Percentiles rank a stretch among this genome's conserved stretches.
Evolutionary conservation across 2,329 filamentous ascomycete species (phyloP).

Genomic region (Xylariales sp.): DNA sequence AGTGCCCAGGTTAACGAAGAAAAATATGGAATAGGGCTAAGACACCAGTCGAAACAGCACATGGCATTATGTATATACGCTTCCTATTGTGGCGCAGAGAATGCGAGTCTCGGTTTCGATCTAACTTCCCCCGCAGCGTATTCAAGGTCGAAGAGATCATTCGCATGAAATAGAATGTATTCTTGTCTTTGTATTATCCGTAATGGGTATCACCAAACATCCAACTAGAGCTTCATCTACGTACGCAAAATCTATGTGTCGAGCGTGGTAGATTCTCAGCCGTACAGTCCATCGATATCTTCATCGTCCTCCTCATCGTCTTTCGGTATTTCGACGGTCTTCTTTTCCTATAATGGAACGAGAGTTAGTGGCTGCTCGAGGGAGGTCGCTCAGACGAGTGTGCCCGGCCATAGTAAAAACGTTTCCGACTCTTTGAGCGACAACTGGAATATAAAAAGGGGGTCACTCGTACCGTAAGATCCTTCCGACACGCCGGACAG

Average conservation of each 20-base stretch:
- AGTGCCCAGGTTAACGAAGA: slow-evolving; percentile 34
- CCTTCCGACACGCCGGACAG: slow-evolving; percentile 72
- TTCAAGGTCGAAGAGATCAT: not conserved
- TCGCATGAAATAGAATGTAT: not conserved
- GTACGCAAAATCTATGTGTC: slow-evolving; percentile 3
- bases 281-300: slow-evolving; percentile 63
- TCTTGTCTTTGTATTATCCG: slow-evolving; percentile 9
- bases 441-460: not conserved
- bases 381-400: not conserved
- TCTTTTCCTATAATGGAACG: slow-evolving; percentile 62
- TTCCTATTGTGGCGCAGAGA: not conserved
- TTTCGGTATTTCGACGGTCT: slow-evolving; percentile 54
- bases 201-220: slow-evolving; percentile 33
- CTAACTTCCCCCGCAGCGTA: not conserved
- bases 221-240: slow-evolving; percentile 13
- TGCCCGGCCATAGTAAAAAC: not conserved
- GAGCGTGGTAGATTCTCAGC: slow-evolving; percentile 39
- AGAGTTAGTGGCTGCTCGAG: slow-evolving; percentile 11
- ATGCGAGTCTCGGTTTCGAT: not conserved
- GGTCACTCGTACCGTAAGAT: slow-evolving; percentile 57
- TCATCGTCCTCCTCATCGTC: slow-evolving; percentile 64
- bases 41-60: not conserved
- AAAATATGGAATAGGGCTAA: not conserved
- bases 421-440: not conserved
- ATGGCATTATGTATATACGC: slow-evolving; percentile 8